Conservation (phyloP, 208 protist genomes). For the Phytomonas sp. region DNA sequence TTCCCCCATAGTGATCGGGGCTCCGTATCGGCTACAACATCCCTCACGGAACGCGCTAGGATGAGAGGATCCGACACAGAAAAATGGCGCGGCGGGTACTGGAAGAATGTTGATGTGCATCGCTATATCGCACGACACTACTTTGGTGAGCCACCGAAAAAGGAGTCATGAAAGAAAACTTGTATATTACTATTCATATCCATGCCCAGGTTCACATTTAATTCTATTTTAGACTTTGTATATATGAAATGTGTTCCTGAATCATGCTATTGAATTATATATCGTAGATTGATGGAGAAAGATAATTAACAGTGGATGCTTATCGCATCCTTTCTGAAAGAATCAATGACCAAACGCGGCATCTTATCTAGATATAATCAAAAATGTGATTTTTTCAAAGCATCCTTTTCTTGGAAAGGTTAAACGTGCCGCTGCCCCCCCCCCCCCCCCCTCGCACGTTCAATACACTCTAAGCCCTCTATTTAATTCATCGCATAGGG, state of each 20-base stretch:
- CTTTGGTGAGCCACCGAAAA: conserved; percentile 39
- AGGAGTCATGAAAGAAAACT: conserved; percentile 25
- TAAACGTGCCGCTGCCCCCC: neutral
- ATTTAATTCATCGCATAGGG: neutral
- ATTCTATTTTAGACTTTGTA: neutral
- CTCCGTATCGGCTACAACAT: neutral
- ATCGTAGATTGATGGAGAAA: neutral
- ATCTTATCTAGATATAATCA: neutral
- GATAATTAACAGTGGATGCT: neutral
- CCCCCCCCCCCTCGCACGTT: neutral
- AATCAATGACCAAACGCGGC: neutral
- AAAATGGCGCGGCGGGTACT: conserved; percentile 52
- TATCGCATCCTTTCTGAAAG: neutral
- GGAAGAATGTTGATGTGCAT: conserved; percentile 72
- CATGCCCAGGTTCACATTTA: neutral
- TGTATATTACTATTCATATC: conserved; percentile 7
- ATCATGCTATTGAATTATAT: neutral
- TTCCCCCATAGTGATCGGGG: conserved; percentile 7
- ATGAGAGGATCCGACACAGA: conserved; percentile 11
- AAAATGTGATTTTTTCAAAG: neutral
- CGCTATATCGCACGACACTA: conserved; percentile 69
- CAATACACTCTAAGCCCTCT: neutral
- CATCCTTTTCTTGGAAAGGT: neutral
- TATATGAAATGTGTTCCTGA: conserved; percentile 5
- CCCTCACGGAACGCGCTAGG: neutral